Base-by-base conservation (phyloP, 1,284 basidiomycete species). In the Meira nashicola region DNA sequence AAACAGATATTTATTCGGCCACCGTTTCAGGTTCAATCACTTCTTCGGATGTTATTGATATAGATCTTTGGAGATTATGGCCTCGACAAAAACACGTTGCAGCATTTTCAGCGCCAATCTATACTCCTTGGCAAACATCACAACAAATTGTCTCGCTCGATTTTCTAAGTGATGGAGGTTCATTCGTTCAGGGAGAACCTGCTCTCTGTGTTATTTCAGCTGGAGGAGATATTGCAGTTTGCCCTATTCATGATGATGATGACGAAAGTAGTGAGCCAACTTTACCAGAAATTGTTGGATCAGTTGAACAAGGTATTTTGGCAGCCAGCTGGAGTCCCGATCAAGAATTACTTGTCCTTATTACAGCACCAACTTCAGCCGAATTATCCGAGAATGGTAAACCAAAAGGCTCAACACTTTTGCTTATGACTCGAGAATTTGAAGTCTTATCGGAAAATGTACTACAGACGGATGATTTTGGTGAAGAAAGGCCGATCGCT, bases 281-380 rank as follows among this genome's bases (percentile, higher is more conserved):
- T 57, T 66, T 9, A 39, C 65, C 69, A 6, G 63, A 68, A 2
- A 68, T 77, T 6, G 72, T 78, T 5, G 93, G 94, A 4, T 87
- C 87, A 0, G 85, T 97, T 14, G 91, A 95, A 60, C 83, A 85
- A 25, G 92, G 90, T 0, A 87, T 98, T 55, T 80, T 86, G 46
- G 87, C 88, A 1, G 92, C 90, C 2, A 82, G 84, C 5, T 97
- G 92, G 92, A 88, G 88, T 60, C 91, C 93, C 1, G 93, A 97
- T 76, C 89, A 93, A 57, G 87, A 91, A 39, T 85, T 86, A 0
- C 81, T 96, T 17, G 85, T 86, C 1, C 81, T 96, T 17, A 55
- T 79, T 37, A 54, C 53, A 21, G 55, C 47, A 10, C 38, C 47
- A 38, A 50, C 44, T 15, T 38, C 56, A 15, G 39, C 56, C 37